phyloP scores from a whole-genome alignment of 495 filamentous ascomycete genomes.

The Penicillium pancosmium region DNA sequence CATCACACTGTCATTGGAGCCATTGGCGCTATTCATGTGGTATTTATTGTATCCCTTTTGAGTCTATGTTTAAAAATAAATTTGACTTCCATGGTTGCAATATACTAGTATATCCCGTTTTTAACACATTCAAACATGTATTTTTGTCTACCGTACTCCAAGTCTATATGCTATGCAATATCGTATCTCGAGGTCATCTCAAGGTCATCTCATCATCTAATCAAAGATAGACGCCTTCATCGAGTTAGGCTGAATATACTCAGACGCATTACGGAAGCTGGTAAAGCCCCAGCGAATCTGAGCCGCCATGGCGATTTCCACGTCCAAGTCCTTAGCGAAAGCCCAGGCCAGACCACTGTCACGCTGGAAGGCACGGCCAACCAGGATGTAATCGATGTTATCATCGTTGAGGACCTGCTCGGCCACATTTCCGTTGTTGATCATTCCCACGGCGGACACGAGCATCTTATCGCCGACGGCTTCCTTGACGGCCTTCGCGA shows the following conservation, averaged over 20 bases:
- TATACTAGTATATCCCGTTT: background rate
- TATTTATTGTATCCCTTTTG: too few species aligned
- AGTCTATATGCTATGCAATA: constrained; percentile 11
- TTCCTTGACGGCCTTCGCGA: constrained; percentile 63
- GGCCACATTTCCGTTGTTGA: constrained; percentile 62
- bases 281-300: constrained; percentile 67
- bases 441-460: constrained; percentile 65
- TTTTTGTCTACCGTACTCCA: constrained; percentile 9
- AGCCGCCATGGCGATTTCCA: constrained; percentile 62
- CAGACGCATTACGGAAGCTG: constrained; percentile 38
- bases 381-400: constrained; percentile 61
- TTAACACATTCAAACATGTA: background rate
- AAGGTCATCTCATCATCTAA: constrained; percentile 16
- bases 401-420: constrained; percentile 59
- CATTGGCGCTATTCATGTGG: too few species aligned
- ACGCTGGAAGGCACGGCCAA: constrained; percentile 71
- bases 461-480: constrained; percentile 61
- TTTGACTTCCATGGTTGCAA: too few species aligned
- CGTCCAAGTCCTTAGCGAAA: constrained; percentile 67
- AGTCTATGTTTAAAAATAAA: too few species aligned
- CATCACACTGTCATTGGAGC: background rate
- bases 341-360: constrained; percentile 68
- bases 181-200: background rate
- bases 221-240: constrained; percentile 41
- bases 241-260: constrained; percentile 42